Conservation (phyloP, 768 basidiomycete species). For the Pilatotrama ljubarskyi region DNA sequence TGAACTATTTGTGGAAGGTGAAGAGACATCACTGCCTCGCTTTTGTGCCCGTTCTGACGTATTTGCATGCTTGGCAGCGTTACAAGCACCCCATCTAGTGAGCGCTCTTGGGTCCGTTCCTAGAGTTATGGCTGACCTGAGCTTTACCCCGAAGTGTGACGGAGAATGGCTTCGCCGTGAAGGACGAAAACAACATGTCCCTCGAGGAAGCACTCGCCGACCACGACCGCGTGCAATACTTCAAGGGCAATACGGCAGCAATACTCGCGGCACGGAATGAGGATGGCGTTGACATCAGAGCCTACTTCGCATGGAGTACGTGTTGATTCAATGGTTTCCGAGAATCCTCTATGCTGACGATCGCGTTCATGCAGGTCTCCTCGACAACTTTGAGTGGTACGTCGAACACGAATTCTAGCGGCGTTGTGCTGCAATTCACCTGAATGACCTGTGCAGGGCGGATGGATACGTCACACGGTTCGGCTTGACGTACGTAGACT, state of each 20-base stretch:
- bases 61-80: slow-evolving; percentile 29
- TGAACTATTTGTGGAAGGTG: slow-evolving; percentile 73
- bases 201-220: slow-evolving; percentile 56
- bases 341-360: neutral
- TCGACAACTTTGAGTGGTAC: slow-evolving; percentile 73
- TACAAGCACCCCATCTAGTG: slow-evolving; percentile 58
- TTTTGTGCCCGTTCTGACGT: neutral
- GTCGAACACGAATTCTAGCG: neutral
- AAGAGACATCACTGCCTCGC: slow-evolving; percentile 3
- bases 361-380: slow-evolving; percentile 43
- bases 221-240: slow-evolving; percentile 66
- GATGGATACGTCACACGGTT: slow-evolving; percentile 70
- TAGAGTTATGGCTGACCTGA: neutral
- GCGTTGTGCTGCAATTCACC: neutral
- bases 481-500: slow-evolving; percentile 72
- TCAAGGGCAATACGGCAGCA: slow-evolving; percentile 55
- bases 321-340: slow-evolving; percentile 6
- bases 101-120: slow-evolving; percentile 17
- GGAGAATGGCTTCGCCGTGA: slow-evolving; percentile 73
- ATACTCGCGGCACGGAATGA: slow-evolving; percentile 58
- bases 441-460: slow-evolving; percentile 37
- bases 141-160: slow-evolving; percentile 49
- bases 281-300: slow-evolving; percentile 61
- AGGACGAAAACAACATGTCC: slow-evolving; percentile 56
- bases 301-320: slow-evolving; percentile 72